Conservation (phyloP, 1,284 basidiomycete genomes). For the Apiotrichum mycotoxinovorans region DNA sequence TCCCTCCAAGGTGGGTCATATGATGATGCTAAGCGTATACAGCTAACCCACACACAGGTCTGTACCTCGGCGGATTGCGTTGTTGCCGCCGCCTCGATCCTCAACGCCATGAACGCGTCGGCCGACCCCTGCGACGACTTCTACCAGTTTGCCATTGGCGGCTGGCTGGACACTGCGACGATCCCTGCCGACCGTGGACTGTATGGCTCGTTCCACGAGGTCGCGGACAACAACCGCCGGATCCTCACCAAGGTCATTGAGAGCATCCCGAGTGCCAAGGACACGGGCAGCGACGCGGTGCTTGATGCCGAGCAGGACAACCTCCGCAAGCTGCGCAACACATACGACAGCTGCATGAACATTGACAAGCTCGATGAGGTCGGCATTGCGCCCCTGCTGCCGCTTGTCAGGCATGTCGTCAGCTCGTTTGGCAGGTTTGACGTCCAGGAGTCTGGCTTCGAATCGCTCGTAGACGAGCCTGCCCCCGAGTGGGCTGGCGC, state of each 20-base stretch:
- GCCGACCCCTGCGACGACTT: slow-evolving; percentile 95
- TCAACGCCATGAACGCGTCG: slow-evolving; percentile 73
- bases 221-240: slow-evolving; percentile 50
- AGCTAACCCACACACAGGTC: slow-evolving; percentile 51
- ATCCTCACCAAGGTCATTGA: slow-evolving; percentile 52
- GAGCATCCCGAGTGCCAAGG: slow-evolving; percentile 21
- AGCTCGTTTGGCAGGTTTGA: slow-evolving; percentile 43
- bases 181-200: slow-evolving; percentile 77
- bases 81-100: slow-evolving; percentile 72
- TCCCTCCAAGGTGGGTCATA: slow-evolving; percentile 1
- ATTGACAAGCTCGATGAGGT: slow-evolving; percentile 55
- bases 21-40: slow-evolving; percentile 12
- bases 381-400: slow-evolving; percentile 51
- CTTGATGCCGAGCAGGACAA: slow-evolving; percentile 60
- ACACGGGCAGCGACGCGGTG: background rate
- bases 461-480: slow-evolving; percentile 7
- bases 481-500: slow-evolving; percentile 31
- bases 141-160: slow-evolving; percentile 78
- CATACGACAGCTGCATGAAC: slow-evolving; percentile 81
- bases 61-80: slow-evolving; percentile 82
- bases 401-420: slow-evolving; percentile 49
- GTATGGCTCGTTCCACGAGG: slow-evolving; percentile 53
- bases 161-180: slow-evolving; percentile 74
- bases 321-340: slow-evolving; percentile 70
- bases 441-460: slow-evolving; percentile 26